Conservation (phyloP, 352 stramenopile species). For the Phytophthora tentaculata region DNA sequence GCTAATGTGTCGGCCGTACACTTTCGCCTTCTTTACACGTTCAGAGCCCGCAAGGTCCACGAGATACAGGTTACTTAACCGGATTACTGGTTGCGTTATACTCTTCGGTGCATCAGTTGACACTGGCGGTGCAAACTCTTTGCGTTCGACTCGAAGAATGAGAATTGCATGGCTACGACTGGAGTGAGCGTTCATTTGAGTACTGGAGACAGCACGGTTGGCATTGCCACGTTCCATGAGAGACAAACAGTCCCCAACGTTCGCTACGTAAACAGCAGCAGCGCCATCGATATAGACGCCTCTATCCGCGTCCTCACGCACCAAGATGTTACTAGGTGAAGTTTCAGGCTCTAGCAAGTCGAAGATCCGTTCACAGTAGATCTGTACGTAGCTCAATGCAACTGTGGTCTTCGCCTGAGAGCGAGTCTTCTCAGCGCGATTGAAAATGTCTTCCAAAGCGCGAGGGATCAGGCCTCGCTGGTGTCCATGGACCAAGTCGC, state of each 20-base stretch:
- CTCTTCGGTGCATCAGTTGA: slow-evolving; percentile 2
- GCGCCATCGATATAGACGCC: slow-evolving; percentile 75
- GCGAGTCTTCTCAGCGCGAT: slow-evolving; percentile 36
- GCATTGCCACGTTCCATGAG: slow-evolving; percentile 58
- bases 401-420: slow-evolving; percentile 50
- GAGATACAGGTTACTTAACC: slow-evolving; percentile 67
- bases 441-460: slow-evolving; percentile 67
- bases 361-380: slow-evolving; percentile 84
- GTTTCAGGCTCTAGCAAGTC: slow-evolving; percentile 64
- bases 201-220: slow-evolving; percentile 82
- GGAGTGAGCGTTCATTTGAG: slow-evolving; percentile 87
- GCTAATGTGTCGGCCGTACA: slow-evolving; percentile 61
- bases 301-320: slow-evolving; percentile 66
- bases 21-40: slow-evolving; percentile 70
- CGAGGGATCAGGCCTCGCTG: slow-evolving; percentile 66
- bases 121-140: slow-evolving; percentile 42
- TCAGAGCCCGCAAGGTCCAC: slow-evolving; percentile 79
- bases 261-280: slow-evolving; percentile 45
- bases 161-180: slow-evolving; percentile 89
- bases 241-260: slow-evolving; percentile 52
- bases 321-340: slow-evolving; percentile 49
- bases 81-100: slow-evolving; percentile 43
- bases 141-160: slow-evolving; percentile 84
- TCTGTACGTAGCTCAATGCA: slow-evolving; percentile 77
- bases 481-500: slow-evolving; percentile 40